Evolutionary conservation across 1,284 basidiomycete genomes (phyloP).

Genomic region (Leccinum subfulvum): DNA sequence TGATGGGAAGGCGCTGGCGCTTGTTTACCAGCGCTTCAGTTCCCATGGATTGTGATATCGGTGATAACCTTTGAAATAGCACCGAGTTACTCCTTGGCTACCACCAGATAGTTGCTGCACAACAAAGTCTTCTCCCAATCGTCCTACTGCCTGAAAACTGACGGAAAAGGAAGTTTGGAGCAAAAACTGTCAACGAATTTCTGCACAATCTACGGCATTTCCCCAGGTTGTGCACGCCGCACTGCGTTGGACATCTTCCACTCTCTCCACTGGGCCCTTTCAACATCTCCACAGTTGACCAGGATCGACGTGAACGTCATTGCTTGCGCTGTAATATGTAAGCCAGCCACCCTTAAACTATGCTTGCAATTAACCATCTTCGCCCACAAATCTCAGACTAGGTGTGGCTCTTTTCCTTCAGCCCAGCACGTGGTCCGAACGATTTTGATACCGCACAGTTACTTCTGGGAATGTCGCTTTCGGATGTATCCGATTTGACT

Average conservation of each 20-base stretch:
- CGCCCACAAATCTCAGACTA: neutral
- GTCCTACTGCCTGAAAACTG: neutral
- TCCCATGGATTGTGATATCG: neutral
- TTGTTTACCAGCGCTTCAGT: slow-evolving; percentile 17
- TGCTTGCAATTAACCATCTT: neutral
- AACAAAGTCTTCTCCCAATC: neutral
- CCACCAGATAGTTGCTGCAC: no score
- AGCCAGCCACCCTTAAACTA: neutral
- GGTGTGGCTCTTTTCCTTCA: neutral
- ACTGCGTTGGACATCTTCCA: neutral
- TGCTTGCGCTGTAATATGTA: neutral
- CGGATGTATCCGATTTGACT: slow-evolving; percentile 43
- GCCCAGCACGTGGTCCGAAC: neutral
- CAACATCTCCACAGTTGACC: neutral
- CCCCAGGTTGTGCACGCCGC: neutral
- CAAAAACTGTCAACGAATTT: slow-evolving; percentile 19
- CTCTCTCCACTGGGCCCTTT: neutral
- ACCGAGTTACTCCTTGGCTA: neutral
- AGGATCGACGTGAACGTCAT: slow-evolving; percentile 1
- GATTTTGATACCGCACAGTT: slow-evolving; percentile 1
- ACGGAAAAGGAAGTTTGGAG: slow-evolving; percentile 24
- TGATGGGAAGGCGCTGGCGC: neutral
- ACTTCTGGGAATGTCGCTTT: slow-evolving; percentile 32
- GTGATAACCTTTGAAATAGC: neutral
- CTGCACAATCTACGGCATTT: slow-evolving; percentile 11